phyloP scores from a whole-genome alignment of 805 yeast genomes.

The Yarrowia osloensis region DNA sequence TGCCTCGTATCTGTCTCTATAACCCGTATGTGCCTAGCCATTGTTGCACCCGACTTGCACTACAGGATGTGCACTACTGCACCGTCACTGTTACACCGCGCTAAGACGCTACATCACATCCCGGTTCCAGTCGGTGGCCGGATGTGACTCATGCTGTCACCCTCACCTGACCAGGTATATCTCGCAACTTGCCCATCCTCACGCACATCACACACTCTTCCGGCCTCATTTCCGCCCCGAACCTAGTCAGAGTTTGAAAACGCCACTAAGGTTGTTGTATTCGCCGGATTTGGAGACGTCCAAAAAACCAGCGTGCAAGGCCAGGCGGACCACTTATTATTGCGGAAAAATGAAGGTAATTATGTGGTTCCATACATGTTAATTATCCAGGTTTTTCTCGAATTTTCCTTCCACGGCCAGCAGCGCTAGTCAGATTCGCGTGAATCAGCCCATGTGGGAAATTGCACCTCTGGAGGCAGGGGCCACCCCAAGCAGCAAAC shows the following conservation, averaged over 20 bases:
- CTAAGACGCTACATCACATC: background rate
- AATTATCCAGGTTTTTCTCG: background rate
- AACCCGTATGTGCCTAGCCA: background rate
- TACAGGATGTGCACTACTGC: background rate
- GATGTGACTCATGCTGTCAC: background rate
- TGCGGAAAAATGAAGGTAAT: background rate
- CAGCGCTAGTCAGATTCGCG: background rate
- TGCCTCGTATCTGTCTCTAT: background rate
- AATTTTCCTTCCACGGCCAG: background rate
- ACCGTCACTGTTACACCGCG: background rate
- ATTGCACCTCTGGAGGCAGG: slow-evolving; percentile 23
- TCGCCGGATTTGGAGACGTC: slow-evolving; percentile 23
- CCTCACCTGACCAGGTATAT: background rate
- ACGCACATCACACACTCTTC: background rate
- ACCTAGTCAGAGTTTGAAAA: slow-evolving; percentile 1
- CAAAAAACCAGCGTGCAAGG: background rate
- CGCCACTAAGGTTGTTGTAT: slow-evolving; percentile 16
- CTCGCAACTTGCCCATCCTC: background rate
- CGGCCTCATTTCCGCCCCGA: slow-evolving; percentile 19
- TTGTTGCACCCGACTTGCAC: slow-evolving; percentile 5
- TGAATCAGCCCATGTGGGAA: slow-evolving; percentile 12
- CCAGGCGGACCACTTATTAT: background rate
- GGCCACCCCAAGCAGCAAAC: slow-evolving; percentile 28
- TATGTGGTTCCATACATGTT: background rate
- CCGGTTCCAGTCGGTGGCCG: background rate